Percentiles rank a stretch among this genome's conserved stretches.
Evolutionary conservation across 148 eudicot genomes (phyloP).

Genomic region (Beta vulgaris): DNA sequence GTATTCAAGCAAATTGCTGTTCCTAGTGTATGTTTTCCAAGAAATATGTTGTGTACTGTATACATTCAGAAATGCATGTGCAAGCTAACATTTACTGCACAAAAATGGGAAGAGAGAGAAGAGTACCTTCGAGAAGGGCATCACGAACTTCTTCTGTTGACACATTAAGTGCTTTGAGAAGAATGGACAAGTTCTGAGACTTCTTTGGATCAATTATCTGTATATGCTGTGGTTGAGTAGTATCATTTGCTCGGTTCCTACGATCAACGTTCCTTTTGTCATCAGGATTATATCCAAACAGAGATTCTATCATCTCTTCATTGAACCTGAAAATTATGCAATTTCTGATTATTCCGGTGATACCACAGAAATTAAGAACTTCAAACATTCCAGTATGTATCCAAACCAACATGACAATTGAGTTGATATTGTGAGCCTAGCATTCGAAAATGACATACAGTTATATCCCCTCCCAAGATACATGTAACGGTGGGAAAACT

Average conservation of each 20-base stretch:
- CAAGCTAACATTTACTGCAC: background rate
- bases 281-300: constrained; percentile 52
- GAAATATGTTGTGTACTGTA: background rate
- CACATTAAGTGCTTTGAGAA: constrained; percentile 56
- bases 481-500: background rate
- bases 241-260: constrained; percentile 24
- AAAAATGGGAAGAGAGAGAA: background rate
- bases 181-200: constrained; percentile 60
- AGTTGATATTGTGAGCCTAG: background rate
- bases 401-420: too few species aligned
- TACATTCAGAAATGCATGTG: background rate
- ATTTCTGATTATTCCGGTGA: background rate
- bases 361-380: background rate
- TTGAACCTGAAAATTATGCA: constrained; percentile 46
- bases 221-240: constrained; percentile 36
- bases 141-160: constrained; percentile 49
- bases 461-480: background rate
- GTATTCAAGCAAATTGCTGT: background rate
- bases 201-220: constrained; percentile 58
- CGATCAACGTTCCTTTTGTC: constrained; percentile 32
- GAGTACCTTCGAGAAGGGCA: constrained; percentile 54
- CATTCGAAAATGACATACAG: background rate
- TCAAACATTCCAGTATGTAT: too few species aligned
- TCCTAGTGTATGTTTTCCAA: background rate
- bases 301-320: constrained; percentile 61